Evolutionary conservation across 352 stramenopile species (phyloP).

Genomic region (Globisporangium echinulatum): DNA sequence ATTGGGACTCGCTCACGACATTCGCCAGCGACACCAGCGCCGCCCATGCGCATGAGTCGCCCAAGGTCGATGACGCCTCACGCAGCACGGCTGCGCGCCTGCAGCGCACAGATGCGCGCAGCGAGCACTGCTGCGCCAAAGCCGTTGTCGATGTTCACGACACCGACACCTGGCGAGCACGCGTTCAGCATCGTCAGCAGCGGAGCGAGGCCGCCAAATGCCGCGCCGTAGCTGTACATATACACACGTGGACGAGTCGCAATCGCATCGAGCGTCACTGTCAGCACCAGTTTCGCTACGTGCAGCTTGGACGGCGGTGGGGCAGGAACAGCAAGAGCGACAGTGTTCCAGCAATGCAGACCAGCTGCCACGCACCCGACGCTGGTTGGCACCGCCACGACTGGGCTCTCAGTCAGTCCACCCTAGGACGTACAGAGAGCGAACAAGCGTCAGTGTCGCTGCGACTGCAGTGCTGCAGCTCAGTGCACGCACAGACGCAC

Average conservation of each 20-base stretch:
- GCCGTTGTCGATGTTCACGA: constrained; percentile 99
- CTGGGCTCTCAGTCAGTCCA: constrained; percentile 71
- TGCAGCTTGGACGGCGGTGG: too few relatives aligned
- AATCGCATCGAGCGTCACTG: too few relatives aligned
- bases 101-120: constrained; percentile 6
- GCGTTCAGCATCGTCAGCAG: constrained; percentile 98
- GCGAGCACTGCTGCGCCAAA: constrained; percentile 95
- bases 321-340: too few relatives aligned
- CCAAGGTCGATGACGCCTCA: too few relatives aligned
- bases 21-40: too few relatives aligned
- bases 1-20: too few relatives aligned
- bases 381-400: constrained; percentile 90
- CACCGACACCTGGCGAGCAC: constrained; percentile 95
- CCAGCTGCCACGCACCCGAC: constrained; percentile 68
- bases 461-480: too few relatives aligned
- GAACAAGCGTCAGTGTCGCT: too few relatives aligned
- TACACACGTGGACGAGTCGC: neutral
- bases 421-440: constrained; percentile 22
- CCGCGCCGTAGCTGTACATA: constrained; percentile 54
- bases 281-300: too few relatives aligned
- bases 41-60: too few relatives aligned
- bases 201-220: constrained; percentile 89
- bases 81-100: neutral
- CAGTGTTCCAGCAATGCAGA: too few relatives aligned
- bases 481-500: constrained; percentile 33